Base-by-base conservation (phyloP, 371 early-diverging fungal species). In the Apophysomyces sp. region DNA sequence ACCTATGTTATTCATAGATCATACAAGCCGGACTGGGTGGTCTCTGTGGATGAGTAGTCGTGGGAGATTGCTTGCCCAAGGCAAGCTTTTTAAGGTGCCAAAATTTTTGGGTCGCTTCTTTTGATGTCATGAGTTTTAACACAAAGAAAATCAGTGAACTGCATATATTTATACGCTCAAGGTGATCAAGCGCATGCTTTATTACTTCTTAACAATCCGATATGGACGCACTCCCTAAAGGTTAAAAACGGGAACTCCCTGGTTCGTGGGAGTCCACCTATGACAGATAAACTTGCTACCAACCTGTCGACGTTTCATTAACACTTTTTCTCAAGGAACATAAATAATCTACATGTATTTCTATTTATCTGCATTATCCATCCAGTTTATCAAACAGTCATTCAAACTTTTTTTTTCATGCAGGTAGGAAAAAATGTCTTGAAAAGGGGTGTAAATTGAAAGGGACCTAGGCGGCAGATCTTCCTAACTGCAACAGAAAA, bases 51-150 rank as follows among this genome's bases (percentile, higher is more conserved):
- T 31, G 36, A 15, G 18, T n/a, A 54, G 34, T 8, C 12, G 15
- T 18, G 16, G 34, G 16, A 13, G 55, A 55, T 21, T 21, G 55
- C 16, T 55, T 55, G 27, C 55, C 55, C 24, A 55, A 36, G 24
- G 55, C 55, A 24, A 55, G 27, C 28, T 55, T 55, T 31, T 55
- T 55, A 11, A 55, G 55, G 5, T 55, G 55, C 55, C 55, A 55
- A 8, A 55, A 55, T 26, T 36, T 36, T 24, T 27, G 30, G 16
- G 16, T 28, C 11, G 31, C 55, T 21, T 36, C 34, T n/a, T 32
- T 31, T 34, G 55, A 31, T 31, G 32, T 55, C 31, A 55, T 21
- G 31, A 21, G 55, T 11, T 29, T 24, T n/a, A 34, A 12, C 36
- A 30, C 36, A 55, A 30, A 55, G 55, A 32, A 55, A 36, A 55